Evolutionary conservation across 352 stramenopile genomes (phyloP), one percentile per base, ranked within the genome.

Genomic region (Pythium dissimile): DNA sequence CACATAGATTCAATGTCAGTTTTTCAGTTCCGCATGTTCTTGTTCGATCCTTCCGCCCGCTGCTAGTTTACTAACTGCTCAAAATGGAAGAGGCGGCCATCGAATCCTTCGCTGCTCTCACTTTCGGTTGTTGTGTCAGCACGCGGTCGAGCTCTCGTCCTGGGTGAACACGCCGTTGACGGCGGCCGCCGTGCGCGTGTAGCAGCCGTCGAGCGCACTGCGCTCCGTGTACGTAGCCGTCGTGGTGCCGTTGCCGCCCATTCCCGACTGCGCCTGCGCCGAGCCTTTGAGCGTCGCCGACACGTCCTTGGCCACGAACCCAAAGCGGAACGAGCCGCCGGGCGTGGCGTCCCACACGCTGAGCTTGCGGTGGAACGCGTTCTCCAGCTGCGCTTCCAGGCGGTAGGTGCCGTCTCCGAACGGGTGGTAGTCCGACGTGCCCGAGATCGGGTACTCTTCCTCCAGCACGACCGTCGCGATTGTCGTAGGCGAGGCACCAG

Each of bases 381-480:
- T 79, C 16, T 60, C 42, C 37, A 86, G 64, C 18, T 77, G 52
- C 6, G 73, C 75, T 18, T 77, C 70, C 6, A 85, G 67, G 0
- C 73, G 54, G 54, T 72, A 88, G 18, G 64, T 64, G 21, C 23
- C 47, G 70, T 10, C 54, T 53, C 49, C 72, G 66, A 48, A 32
- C 46, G 38, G 51, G 13, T 67, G 67, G 71, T 85, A 89, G 53
- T 64, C 66, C 23, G 77, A 68, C 38, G 65, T 69, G 24, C 79
- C 79, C 16, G 39, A 56, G 18, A 89, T 54, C 54, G 74, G 76
- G 50, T 89, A 87, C 39, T 82, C 58, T 49, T 88, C 75, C 27
- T 55, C 32, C 15, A 69, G 64, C 15, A 61, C 72, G 37, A 81
- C 48, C 27, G 39, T 60, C 23, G 39, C 54, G 23, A 60, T 20